These are phyloP conservation scores for Aspergillus campestris DNA, from an alignment of 495 filamentous ascomycete genomes.

Conservation along the genomic window DNA sequence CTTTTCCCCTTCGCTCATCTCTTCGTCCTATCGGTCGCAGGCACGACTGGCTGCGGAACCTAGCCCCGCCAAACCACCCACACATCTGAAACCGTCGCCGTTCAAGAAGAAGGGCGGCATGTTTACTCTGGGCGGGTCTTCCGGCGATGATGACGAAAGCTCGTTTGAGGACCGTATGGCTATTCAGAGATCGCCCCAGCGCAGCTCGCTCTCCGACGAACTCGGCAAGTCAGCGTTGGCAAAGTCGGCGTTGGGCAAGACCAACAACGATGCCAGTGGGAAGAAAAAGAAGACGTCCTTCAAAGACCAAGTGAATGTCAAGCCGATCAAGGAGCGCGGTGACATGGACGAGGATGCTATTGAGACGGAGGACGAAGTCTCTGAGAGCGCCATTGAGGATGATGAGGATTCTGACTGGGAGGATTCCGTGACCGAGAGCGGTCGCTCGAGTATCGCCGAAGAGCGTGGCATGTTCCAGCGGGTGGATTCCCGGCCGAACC, in stretches of 20 bases:
- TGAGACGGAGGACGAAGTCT: conserved; percentile 62
- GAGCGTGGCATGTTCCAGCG: conserved; percentile 76
- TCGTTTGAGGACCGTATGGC: conserved; percentile 64
- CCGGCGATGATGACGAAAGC: conserved; percentile 73
- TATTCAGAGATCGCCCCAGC: conserved; percentile 19
- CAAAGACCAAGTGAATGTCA: conserved; percentile 64
- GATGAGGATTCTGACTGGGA: conserved; percentile 88
- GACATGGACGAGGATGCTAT: conserved; percentile 67
- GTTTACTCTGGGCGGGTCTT: conserved; percentile 70
- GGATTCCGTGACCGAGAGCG: conserved; percentile 84
- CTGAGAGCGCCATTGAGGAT: conserved; percentile 80
- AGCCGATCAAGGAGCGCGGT: conserved; percentile 49
- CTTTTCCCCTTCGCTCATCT: conserved; percentile 72
- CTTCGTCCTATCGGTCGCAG: conserved; percentile 62
- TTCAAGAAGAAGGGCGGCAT: conserved; percentile 53
- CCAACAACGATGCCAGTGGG: conserved; percentile 17
- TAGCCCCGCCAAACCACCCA: conserved; percentile 35
- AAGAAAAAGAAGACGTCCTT: conserved; percentile 81
- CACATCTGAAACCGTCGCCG: conserved; percentile 37
- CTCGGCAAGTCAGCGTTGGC: conserved; percentile 31
- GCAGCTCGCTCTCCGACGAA: conserved; percentile 47
- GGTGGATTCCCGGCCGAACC: conserved; percentile 79
- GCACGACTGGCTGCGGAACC: conserved; percentile 42
- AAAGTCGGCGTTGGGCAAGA: too few relatives aligned
- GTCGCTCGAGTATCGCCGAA: conserved; percentile 61